Evolutionary conservation across 768 basidiomycete species (phyloP).

Genomic region (Suillus brevipes): DNA sequence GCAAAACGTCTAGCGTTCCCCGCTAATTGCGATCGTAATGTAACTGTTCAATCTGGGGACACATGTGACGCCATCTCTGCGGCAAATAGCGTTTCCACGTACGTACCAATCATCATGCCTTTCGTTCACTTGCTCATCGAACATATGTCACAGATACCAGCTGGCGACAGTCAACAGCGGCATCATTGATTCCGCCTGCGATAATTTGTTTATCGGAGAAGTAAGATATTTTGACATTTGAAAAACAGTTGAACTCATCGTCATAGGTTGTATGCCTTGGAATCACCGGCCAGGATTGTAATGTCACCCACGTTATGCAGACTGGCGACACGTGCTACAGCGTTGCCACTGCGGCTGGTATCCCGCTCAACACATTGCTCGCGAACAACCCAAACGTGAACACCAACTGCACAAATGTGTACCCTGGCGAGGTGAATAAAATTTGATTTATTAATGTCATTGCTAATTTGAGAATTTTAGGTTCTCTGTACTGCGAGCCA

Average conservation of each 20-base stretch:
- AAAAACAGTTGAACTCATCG: neutral
- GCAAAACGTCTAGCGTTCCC: neutral
- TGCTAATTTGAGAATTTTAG: slow-evolving; percentile 11
- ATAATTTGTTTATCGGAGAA: slow-evolving; percentile 55
- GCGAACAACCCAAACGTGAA: slow-evolving; percentile 69
- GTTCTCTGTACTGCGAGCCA: slow-evolving; percentile 28
- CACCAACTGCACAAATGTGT: slow-evolving; percentile 52
- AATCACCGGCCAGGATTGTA: slow-evolving; percentile 56
- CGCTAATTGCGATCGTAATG: slow-evolving; percentile 49
- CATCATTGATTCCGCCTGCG: slow-evolving; percentile 51
- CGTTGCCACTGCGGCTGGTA: slow-evolving; percentile 42
- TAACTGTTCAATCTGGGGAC: slow-evolving; percentile 51
- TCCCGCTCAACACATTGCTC: slow-evolving; percentile 46
- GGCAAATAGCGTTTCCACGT: slow-evolving; percentile 50
- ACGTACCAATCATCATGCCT: slow-evolving; percentile 15
- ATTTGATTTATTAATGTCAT: neutral
- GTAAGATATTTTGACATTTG: slow-evolving; percentile 25
- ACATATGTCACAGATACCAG: slow-evolving; percentile 58
- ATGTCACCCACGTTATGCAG: slow-evolving; percentile 45
- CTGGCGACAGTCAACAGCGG: slow-evolving; percentile 52
- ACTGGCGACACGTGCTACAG: slow-evolving; percentile 51
- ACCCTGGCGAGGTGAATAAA: slow-evolving; percentile 52
- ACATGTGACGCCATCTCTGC: slow-evolving; percentile 58
- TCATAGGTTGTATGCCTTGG: slow-evolving; percentile 56
- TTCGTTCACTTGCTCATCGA: neutral